Conservation (phyloP, 2,329 filamentous ascomycete species). For the Diaporthe humulicola region DNA sequence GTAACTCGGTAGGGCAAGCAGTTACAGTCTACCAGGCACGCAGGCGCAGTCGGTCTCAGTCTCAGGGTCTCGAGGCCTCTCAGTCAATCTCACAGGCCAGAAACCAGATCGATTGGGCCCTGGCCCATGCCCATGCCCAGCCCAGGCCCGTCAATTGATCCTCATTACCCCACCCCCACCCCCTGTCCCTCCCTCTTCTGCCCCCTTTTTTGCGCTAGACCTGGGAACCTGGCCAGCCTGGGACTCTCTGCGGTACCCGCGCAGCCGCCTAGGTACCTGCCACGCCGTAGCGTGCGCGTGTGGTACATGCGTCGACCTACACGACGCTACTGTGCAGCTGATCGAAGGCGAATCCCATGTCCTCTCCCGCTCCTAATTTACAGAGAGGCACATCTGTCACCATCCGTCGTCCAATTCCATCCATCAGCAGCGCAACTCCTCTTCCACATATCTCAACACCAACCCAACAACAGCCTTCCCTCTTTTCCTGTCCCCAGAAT, state of each 20-base stretch:
- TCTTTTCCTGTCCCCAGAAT: background rate
- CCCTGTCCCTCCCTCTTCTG: conserved; percentile 14
- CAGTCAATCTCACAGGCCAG: background rate
- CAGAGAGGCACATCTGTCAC: conserved; percentile 26
- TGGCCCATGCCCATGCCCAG: background rate
- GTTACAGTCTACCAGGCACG: background rate
- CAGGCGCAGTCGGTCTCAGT: background rate
- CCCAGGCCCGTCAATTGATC: conserved; percentile 24
- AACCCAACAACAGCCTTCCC: conserved; percentile 11
- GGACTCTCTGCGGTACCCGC: background rate
- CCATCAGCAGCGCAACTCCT: background rate
- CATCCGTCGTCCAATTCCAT: background rate
- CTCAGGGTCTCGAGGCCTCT: background rate
- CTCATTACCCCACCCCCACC: conserved; percentile 24
- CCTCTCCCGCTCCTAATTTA: background rate
- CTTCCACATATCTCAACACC: conserved; percentile 20
- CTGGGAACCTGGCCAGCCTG: background rate
- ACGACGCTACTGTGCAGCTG: background rate
- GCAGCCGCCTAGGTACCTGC: background rate
- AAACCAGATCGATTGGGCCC: conserved; percentile 6
- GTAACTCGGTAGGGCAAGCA: background rate
- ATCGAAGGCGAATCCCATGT: conserved; percentile 7
- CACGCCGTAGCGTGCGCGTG: background rate
- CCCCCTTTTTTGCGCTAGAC: conserved; percentile 21
- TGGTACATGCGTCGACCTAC: conserved; percentile 7